phyloP scores from a whole-genome alignment of 495 filamentous ascomycete genomes.

The Pseudomonodictys pantanalensis region DNA sequence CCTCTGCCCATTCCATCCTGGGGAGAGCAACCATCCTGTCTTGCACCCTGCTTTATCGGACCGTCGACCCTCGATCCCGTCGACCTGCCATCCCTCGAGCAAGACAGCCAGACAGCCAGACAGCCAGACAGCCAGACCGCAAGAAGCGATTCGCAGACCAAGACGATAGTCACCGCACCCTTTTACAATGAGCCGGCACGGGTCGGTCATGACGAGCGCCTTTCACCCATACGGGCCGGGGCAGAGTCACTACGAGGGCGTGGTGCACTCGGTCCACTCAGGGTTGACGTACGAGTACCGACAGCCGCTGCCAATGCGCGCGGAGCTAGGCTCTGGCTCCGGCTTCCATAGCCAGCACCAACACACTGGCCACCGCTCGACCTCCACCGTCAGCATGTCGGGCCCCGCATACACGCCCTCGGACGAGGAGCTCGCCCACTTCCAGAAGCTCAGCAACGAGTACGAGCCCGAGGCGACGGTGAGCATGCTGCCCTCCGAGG shows the following conservation, averaged over 20 bases:
- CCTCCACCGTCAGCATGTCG: conserved; percentile 26
- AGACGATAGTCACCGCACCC: not conserved
- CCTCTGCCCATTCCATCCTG: too few relatives aligned
- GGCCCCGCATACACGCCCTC: conserved; percentile 32
- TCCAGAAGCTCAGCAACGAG: conserved; percentile 47
- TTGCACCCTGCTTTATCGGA: too few relatives aligned
- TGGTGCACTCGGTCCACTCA: conserved; percentile 1
- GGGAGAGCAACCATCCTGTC: too few relatives aligned
- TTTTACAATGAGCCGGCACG: conserved; percentile 28
- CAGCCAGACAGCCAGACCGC: not conserved
- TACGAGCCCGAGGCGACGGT: conserved; percentile 45
- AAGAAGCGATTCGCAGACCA: not conserved
- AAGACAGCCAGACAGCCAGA: too few relatives aligned
- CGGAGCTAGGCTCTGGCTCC: conserved; percentile 29
- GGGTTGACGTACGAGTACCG: conserved; percentile 5
- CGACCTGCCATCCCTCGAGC: too few relatives aligned
- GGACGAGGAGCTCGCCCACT: conserved; percentile 44
- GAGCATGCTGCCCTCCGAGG: conserved; percentile 6
- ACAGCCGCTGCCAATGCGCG: conserved; percentile 14
- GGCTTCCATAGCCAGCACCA: conserved; percentile 19
- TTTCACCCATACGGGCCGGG: conserved; percentile 7
- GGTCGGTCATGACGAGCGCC: conserved; percentile 17
- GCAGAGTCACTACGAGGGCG: conserved; percentile 2
- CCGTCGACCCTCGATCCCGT: too few relatives aligned
- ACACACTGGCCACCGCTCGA: conserved; percentile 23